phyloP scores from a whole-genome alignment of 1,284 basidiomycete species.

The Rhizoctonia solani region DNA sequence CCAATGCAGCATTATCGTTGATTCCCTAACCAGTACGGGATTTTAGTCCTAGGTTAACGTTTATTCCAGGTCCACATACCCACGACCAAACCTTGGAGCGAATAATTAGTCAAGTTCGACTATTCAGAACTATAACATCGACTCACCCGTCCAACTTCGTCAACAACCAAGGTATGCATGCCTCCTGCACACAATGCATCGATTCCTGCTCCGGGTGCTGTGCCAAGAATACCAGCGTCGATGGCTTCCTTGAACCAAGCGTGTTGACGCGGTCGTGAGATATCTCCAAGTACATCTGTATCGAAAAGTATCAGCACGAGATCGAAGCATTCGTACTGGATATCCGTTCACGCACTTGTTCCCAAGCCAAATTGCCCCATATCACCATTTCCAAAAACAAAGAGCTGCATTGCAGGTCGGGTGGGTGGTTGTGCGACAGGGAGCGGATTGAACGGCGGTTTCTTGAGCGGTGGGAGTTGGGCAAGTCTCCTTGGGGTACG shows the following conservation, averaged over 20 bases:
- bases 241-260: slow-evolving; percentile 66
- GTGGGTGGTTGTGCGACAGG: slow-evolving; percentile 56
- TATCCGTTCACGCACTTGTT: slow-evolving; percentile 43
- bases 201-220: slow-evolving; percentile 64
- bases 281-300: slow-evolving; percentile 63
- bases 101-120: background rate
- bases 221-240: slow-evolving; percentile 66
- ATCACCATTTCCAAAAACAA: slow-evolving; percentile 84
- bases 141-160: slow-evolving; percentile 81
- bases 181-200: slow-evolving; percentile 79
- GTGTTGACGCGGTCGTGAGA: slow-evolving; percentile 71
- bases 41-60: background rate
- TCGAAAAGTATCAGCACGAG: background rate
- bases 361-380: slow-evolving; percentile 90
- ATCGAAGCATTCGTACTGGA: background rate
- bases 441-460: slow-evolving; percentile 54
- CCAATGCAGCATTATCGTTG: slow-evolving; percentile 91
- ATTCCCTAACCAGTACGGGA: slow-evolving; percentile 43
- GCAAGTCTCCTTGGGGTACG: background rate
- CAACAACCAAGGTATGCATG: slow-evolving; percentile 82
- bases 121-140: slow-evolving; percentile 22
- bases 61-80: slow-evolving; percentile 44
- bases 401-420: slow-evolving; percentile 67
- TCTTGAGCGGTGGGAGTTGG: slow-evolving; percentile 14
- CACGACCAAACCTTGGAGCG: slow-evolving; percentile 74